Percentiles rank a stretch among this genome's conserved stretches.
These are phyloP conservation scores for Phytophthora fragariae DNA, from an alignment of 352 stramenopile species.

Conservation along the genomic window DNA sequence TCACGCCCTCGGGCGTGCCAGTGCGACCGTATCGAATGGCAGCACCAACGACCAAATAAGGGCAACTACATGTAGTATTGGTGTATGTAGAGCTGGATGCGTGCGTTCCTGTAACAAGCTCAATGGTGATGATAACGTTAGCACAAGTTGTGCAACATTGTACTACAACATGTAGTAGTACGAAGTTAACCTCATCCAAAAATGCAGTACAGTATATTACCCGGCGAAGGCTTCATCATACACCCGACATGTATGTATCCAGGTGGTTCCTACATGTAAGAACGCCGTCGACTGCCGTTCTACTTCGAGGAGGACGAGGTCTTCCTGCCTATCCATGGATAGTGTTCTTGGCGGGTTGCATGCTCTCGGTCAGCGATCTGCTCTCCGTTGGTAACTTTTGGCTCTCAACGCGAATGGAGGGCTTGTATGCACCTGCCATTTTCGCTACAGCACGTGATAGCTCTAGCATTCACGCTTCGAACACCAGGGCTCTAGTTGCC, in stretches of 20 bases:
- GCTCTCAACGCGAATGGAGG: too few species aligned
- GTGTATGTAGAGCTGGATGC: not conserved
- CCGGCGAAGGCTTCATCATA: not conserved
- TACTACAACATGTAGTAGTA: too few species aligned
- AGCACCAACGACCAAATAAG: constrained; percentile 12
- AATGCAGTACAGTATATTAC: not conserved
- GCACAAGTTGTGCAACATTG: too few species aligned
- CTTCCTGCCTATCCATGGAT: not conserved
- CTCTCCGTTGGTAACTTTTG: too few species aligned
- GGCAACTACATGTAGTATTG: constrained; percentile 2
- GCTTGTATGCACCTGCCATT: too few species aligned
- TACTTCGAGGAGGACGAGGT: not conserved
- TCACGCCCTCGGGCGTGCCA: constrained; percentile 37
- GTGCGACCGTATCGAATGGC: constrained; percentile 37
- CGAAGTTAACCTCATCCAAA: too few species aligned
- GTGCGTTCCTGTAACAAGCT: not conserved
- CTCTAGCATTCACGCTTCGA: not conserved
- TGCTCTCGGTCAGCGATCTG: constrained; percentile 12
- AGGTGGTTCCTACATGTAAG: not conserved
- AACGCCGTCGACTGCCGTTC: not conserved
- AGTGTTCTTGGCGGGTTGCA: constrained; percentile 15
- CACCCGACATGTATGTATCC: too few species aligned
- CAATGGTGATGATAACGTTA: not conserved
- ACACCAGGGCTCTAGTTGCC: too few species aligned
- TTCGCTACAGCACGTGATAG: not conserved